These are phyloP conservation scores for Calamus simplicifolius DNA, from an alignment of 176 grass and related monocot species.

Conservation along the genomic window DNA sequence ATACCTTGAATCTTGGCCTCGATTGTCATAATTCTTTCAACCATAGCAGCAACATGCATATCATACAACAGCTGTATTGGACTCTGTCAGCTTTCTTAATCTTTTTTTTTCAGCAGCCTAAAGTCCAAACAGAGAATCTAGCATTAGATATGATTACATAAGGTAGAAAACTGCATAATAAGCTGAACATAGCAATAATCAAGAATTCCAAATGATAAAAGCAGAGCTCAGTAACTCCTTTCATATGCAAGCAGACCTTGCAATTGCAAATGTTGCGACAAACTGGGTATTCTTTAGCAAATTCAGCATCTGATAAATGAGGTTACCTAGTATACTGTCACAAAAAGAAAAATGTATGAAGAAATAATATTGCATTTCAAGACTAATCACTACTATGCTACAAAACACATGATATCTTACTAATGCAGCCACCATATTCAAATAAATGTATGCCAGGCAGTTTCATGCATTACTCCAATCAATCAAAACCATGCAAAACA, in stretches of 20 bases:
- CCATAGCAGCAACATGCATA: constrained; percentile 47
- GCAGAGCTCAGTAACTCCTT: constrained; percentile 29
- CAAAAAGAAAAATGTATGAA: neutral
- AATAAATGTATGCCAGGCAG: no score
- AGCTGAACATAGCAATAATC: neutral
- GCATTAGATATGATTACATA: neutral
- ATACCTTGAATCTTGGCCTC: constrained; percentile 66
- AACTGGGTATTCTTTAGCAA: constrained; percentile 41
- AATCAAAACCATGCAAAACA: no score
- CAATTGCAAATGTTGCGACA: constrained; percentile 67
- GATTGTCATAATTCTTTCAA: constrained; percentile 39
- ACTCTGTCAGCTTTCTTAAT: constrained; percentile 37
- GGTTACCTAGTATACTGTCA: constrained; percentile 42
- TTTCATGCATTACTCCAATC: no score
- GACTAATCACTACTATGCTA: no score
- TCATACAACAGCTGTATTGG: constrained; percentile 27
- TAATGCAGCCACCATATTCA: no score
- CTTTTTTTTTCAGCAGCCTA: constrained; percentile 47
- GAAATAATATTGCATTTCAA: neutral
- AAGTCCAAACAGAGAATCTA: constrained; percentile 1
- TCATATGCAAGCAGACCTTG: constrained; percentile 53
- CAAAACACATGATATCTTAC: no score
- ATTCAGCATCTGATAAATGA: constrained; percentile 36
- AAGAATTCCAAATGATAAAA: neutral
- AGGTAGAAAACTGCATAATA: neutral